Base-by-base conservation (phyloP, 1,284 basidiomycete genomes). In the Ustilago sp. region DNA sequence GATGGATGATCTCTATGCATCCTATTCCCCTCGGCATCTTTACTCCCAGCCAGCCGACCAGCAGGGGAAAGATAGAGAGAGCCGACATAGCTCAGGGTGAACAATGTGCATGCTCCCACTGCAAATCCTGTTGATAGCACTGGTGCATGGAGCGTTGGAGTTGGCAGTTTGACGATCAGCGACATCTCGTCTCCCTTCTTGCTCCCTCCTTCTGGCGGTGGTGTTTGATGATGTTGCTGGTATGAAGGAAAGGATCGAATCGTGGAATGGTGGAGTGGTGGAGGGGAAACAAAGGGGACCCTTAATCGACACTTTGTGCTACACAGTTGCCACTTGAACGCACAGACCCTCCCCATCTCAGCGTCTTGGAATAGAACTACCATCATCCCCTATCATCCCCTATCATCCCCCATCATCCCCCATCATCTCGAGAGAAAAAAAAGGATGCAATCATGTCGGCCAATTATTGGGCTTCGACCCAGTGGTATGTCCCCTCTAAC, bases 1-100 rank as follows among this genome's bases (percentile, higher is more conserved):
- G 19, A 34, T 0, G 81, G 80, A 53, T 83, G 69, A 45, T 83
- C 74, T 23, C 71, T 47, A 38, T 74, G 62, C 53, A 80, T 50
- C 36, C n/a, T 45, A 15, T 57, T 58, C 3, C 69, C 73, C 2
- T 76, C 50, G 3, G 54, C 53, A 31, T 75, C 75, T 8, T 55
- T 59, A 2, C 50, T 66, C 3, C 41, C 32, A 5, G 64, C 41
- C 32, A 74, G 43, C 2, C 74, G 58, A 59, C 77, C 76, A 2
- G 75, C 51, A 43, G 86, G 84, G 8, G 87, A 84, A 54, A 88
- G 74, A 79, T 89, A 89, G 38, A 89, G 86, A 4, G 85, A 86
- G 5, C 87, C 88, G 34, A 89, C 88, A 68, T 88, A 89, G 35
- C 83, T 77, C 12, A 85, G 68, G 0, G 88, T 88, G 65, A 88